Base-by-base conservation (phyloP, 345 rosid species). In the Nasturtium officinale region DNA sequence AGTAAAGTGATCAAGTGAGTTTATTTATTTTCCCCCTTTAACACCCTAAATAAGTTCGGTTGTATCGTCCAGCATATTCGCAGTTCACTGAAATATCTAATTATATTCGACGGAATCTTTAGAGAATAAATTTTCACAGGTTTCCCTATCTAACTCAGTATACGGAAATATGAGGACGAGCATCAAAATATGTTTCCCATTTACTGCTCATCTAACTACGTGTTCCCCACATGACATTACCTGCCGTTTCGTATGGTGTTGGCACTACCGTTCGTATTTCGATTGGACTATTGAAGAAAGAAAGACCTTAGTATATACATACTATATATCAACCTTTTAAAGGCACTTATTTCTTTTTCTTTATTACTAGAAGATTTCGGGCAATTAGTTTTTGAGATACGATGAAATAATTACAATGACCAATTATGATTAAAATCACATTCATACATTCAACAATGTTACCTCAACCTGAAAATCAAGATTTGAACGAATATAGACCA, bases 141-240 rank as follows among this genome's bases (percentile, higher is more conserved):
- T 33, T 61, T 52, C 26, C 33, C 9, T 25, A 54, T 21, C 50
- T 21, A 68, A 65, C 37, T 42, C 30, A 5, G 33, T 43, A 42
- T 21, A 61, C 32, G 23, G 43, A 67, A 61, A 17, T 32, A 61
- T 33, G 59, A 76, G 57, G 52, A 53, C 51, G 43, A 2, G 51
- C 65, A 68, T 43, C 57, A 60, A 75, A 48, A 67, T 59, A 60
- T 60, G 62, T 67, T 75, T 40, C 38, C 63, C 18, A 69, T 69
- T 76, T 69, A 75, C 69, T 68, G 25, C 79, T 61, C 69, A 75
- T 61, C 42, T 42, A 75, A 68, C 55, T 16, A 42, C 43, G 16
- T 67, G 62, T 59, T 75, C 79, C 79, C 74, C 69, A 75, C 79
- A 68, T 68, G 74, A 16, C 68, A 28, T 58, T 74, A 65, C 48